A percentile compares a stretch with the other conserved stretches of the same genome.
These are phyloP conservation scores for Avena eriantha DNA, from an alignment of 176 grass and related monocot genomes.

Conservation along the genomic window DNA sequence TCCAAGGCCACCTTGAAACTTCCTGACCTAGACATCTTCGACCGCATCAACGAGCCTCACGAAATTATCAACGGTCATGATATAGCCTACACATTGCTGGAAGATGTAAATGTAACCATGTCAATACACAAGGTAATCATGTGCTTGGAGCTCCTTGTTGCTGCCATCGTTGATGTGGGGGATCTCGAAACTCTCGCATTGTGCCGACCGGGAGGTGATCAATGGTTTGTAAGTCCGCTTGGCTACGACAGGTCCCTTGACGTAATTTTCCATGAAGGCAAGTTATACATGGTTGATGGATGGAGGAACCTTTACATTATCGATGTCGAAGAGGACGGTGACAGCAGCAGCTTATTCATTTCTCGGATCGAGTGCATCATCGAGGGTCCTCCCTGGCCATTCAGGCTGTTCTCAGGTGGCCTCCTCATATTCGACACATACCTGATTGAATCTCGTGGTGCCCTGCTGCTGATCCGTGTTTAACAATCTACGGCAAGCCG, in stretches of 20 bases:
- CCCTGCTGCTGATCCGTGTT: constrained; percentile 6
- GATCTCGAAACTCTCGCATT: not conserved
- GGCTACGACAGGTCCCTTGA: not conserved
- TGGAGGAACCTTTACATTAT: not conserved
- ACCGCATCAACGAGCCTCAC: not conserved
- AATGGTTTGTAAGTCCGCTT: constrained; percentile 2
- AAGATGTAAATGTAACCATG: not conserved
- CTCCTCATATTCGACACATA: not conserved
- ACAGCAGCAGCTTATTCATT: not conserved
- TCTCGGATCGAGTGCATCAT: not conserved
- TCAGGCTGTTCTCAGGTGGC: not conserved
- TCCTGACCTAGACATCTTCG: not conserved
- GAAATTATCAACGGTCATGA: not conserved
- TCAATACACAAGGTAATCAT: constrained; percentile 7
- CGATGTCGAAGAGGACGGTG: not conserved
- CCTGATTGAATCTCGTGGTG: not conserved
- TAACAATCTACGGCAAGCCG: not conserved
- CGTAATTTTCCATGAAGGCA: not conserved
- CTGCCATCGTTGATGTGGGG: not conserved
- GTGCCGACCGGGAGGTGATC: not conserved
- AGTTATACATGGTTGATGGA: not conserved
- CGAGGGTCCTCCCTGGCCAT: not conserved
- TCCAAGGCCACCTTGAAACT: not conserved
- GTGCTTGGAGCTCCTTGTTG: not conserved
- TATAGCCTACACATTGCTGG: not conserved